Evolutionary conservation across 495 filamentous ascomycete genomes (phyloP).

Genomic region (Penicillium steckii): DNA sequence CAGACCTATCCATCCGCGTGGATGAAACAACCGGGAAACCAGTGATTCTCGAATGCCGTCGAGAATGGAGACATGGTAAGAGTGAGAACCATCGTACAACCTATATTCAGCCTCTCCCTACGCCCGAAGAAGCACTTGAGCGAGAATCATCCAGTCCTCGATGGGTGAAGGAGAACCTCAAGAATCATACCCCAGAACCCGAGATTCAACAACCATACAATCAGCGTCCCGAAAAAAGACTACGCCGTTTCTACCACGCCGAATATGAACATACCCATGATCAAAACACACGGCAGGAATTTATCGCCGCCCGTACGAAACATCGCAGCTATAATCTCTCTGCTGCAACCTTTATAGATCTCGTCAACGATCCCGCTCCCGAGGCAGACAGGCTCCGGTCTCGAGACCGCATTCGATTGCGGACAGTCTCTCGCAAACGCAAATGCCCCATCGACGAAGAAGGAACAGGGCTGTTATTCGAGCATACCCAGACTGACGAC

Average conservation of each 20-base stretch:
- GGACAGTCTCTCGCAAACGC: conserved; percentile 47
- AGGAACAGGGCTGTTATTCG: conserved; percentile 34
- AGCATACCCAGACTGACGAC: conserved; percentile 27
- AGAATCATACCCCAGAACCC: conserved; percentile 19
- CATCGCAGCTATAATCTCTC: conserved; percentile 58
- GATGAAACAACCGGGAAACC: conserved; percentile 62
- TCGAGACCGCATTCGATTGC: conserved; percentile 52
- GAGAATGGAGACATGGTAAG: conserved; percentile 63
- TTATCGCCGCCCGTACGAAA: conserved; percentile 57
- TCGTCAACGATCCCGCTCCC: conserved; percentile 57
- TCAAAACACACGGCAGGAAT: conserved; percentile 39
- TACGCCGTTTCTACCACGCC: conserved; percentile 39
- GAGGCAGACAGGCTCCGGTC: conserved; percentile 31
- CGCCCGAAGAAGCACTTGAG: conserved; percentile 31
- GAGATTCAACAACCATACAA: conserved; percentile 34
- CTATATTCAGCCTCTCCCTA: conserved; percentile 60
- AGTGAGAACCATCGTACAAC: conserved; percentile 66
- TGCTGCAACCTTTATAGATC: conserved; percentile 61
- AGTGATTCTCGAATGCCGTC: conserved; percentile 66
- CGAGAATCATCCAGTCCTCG: background rate
- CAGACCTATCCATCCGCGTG: conserved; percentile 59
- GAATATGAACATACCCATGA: conserved; percentile 49
- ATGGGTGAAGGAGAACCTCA: conserved; percentile 17
- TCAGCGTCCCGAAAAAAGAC: conserved; percentile 37
- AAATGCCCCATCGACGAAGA: conserved; percentile 39